Conservation (phyloP, 2,329 filamentous ascomycete genomes). For the Fusarium acutatum region DNA sequence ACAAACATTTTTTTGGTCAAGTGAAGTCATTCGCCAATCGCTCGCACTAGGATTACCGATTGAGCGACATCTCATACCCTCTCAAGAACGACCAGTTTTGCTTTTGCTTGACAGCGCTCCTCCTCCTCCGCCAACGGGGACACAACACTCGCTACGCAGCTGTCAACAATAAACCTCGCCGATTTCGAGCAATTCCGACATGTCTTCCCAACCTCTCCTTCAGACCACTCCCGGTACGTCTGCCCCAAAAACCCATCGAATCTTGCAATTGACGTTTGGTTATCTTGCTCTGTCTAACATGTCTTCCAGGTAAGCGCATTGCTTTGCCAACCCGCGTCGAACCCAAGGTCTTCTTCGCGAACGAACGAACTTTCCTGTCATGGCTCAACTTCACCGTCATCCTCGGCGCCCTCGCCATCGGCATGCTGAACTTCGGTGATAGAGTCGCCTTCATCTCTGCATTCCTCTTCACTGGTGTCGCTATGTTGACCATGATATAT, state of each 20-base stretch:
- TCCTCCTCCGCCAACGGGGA: background rate
- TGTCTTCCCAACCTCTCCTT: slow-evolving; percentile 97
- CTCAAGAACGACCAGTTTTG: background rate
- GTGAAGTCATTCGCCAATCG: slow-evolving; percentile 2
- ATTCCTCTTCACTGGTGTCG: slow-evolving; percentile 91
- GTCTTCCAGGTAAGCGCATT: slow-evolving; percentile 88
- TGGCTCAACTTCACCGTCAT: slow-evolving; percentile 99
- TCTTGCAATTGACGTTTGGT: background rate
- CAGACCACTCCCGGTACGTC: slow-evolving; percentile 86
- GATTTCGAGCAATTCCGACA: slow-evolving; percentile 52
- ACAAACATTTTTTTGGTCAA: slow-evolving; percentile 8
- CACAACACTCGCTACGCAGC: background rate
- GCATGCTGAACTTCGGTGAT: slow-evolving; percentile 98
- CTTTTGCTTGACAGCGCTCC: background rate
- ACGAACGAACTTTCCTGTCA: slow-evolving; percentile 98
- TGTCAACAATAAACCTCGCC: slow-evolving; percentile 20
- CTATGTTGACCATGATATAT: slow-evolving; percentile 95
- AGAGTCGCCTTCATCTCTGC: slow-evolving; percentile 92
- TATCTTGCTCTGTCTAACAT: slow-evolving; percentile 23
- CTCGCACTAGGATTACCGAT: slow-evolving; percentile 4
- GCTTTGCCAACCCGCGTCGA: slow-evolving; percentile 97
- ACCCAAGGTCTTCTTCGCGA: slow-evolving; percentile 99
- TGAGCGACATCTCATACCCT: background rate
- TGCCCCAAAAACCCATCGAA: slow-evolving; percentile 43
- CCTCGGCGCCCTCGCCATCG: slow-evolving; percentile 93